Conservation (phyloP, 1,284 basidiomycete species). For the Sparassis latifolia region DNA sequence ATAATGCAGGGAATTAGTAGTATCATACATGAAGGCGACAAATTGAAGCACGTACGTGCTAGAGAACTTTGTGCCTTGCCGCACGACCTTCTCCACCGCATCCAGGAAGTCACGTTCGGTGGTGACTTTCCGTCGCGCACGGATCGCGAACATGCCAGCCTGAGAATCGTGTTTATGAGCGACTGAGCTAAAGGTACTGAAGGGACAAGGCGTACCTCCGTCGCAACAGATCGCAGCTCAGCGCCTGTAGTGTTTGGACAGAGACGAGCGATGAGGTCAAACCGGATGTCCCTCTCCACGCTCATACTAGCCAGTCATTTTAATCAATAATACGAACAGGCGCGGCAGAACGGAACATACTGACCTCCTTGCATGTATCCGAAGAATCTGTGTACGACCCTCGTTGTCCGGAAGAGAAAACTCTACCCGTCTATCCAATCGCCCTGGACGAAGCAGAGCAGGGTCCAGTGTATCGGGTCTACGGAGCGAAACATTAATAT, state of each 20-base stretch:
- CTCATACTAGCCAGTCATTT: conserved; percentile 69
- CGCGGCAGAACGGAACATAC: conserved; percentile 11
- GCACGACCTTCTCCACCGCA: conserved; percentile 96
- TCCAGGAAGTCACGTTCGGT: conserved; percentile 98
- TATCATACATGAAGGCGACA: neutral
- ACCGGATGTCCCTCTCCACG: conserved; percentile 94
- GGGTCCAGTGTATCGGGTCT: conserved; percentile 99
- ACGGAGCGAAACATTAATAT: conserved; percentile 6
- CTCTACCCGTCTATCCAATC: conserved; percentile 93
- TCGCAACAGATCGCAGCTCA: conserved; percentile 93
- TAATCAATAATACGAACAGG: too few species aligned
- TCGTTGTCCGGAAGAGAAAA: conserved; percentile 95
- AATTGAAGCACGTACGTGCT: conserved; percentile 57
- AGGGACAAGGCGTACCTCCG: conserved; percentile 33
- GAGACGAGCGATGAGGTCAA: conserved; percentile 93
- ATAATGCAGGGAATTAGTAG: conserved; percentile 2
- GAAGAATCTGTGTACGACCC: conserved; percentile 93
- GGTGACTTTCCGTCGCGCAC: conserved; percentile 93
- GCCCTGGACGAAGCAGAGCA: conserved; percentile 91
- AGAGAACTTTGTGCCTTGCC: conserved; percentile 96
- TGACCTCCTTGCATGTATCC: conserved; percentile 92
- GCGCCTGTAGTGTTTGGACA: conserved; percentile 99
- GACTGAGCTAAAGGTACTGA: too few species aligned
- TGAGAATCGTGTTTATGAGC: conserved; percentile 24
- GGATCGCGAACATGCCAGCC: conserved; percentile 99